Conservation (phyloP, 1,139 yeast genomes). For the Pichia sp. region DNA sequence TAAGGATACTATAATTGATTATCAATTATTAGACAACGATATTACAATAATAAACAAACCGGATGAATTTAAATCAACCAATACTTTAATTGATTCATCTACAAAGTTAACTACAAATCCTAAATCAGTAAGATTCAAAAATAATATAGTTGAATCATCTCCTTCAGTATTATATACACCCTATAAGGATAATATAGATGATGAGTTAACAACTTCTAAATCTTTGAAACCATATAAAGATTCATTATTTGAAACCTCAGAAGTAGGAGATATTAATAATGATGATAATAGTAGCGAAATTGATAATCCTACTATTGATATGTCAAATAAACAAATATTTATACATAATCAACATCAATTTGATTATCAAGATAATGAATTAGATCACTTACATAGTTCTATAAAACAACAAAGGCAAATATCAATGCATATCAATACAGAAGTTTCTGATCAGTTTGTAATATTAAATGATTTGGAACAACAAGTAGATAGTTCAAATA, state of each 20-base stretch:
- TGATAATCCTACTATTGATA: slow-evolving; percentile 10
- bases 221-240: slow-evolving; percentile 3
- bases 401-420: slow-evolving; percentile 51
- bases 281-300: neutral
- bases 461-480: slow-evolving; percentile 64
- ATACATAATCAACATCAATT: slow-evolving; percentile 65
- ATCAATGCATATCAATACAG: slow-evolving; percentile 60
- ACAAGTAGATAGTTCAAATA: slow-evolving; percentile 52
- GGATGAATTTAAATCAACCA: too few relatives aligned
- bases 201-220: neutral
- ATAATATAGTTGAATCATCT: slow-evolving; percentile 31
- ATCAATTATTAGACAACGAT: too few relatives aligned
- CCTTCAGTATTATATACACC: slow-evolving; percentile 15
- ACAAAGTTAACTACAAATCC: neutral
- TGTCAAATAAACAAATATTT: slow-evolving; percentile 48
- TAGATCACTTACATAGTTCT: slow-evolving; percentile 53
- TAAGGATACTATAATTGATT: too few relatives aligned
- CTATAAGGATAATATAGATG: slow-evolving; percentile 15
- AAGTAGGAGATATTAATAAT: neutral
- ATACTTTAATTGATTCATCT: neutral
- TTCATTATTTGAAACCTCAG: slow-evolving; percentile 5
- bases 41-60: too few relatives aligned
- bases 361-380: slow-evolving; percentile 53
- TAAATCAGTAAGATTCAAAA: slow-evolving; percentile 53
- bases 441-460: slow-evolving; percentile 63